Conservation (phyloP, 768 basidiomycete genomes). For the Xerocomus spinulosus region DNA sequence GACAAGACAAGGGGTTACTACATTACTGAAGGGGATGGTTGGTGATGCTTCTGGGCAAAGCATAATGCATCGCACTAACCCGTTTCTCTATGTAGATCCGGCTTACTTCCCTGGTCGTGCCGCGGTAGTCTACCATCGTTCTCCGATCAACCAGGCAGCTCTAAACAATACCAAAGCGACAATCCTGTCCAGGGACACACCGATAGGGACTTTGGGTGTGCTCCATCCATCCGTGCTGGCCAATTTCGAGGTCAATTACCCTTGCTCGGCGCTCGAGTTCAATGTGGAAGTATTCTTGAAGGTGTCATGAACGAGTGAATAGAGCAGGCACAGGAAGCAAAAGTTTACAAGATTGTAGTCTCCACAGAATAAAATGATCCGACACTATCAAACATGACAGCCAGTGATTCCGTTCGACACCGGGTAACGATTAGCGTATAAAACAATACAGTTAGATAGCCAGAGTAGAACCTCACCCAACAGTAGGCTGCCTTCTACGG, state of each 20-base stretch:
- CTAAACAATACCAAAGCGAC: slow-evolving; percentile 45
- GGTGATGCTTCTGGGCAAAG: slow-evolving; percentile 23
- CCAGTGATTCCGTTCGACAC: slow-evolving; percentile 5
- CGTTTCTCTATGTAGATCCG: slow-evolving; percentile 52
- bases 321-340: slow-evolving; percentile 1
- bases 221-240: slow-evolving; percentile 88
- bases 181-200: slow-evolving; percentile 50
- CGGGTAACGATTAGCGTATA: slow-evolving; percentile 22
- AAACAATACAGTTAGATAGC: slow-evolving; percentile 9
- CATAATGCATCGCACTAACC: slow-evolving; percentile 3
- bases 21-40: slow-evolving; percentile 81
- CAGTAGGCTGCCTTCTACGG: not conserved
- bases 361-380: no score
- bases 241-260: slow-evolving; percentile 92
- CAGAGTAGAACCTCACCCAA: not conserved
- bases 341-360: not conserved
- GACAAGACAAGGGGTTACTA: slow-evolving; percentile 80
- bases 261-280: slow-evolving; percentile 94
- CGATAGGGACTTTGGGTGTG: slow-evolving; percentile 88
- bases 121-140: slow-evolving; percentile 85
- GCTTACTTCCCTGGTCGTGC: slow-evolving; percentile 95
- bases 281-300: slow-evolving; percentile 93
- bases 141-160: slow-evolving; percentile 28
- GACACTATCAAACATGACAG: no score
- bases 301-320: slow-evolving; percentile 26